Percentiles rank a stretch among this genome's conserved stretches.
Evolutionary conservation across 345 rosid species (phyloP).

Genomic region (Cardiospermum halicacabum): DNA sequence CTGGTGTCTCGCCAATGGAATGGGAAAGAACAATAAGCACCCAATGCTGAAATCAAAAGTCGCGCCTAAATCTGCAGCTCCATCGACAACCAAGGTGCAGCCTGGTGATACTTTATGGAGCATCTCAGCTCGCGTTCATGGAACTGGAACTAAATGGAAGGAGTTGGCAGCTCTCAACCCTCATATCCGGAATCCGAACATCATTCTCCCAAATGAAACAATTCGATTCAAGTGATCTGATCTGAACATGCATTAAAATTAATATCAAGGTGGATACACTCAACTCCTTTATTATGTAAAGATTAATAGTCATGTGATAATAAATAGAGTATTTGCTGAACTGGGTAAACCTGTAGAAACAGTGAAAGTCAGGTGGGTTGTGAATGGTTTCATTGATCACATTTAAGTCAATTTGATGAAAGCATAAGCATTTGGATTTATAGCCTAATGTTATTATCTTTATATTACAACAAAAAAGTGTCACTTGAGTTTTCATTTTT

Average conservation of each 20-base stretch:
- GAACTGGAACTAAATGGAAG: constrained; percentile 66
- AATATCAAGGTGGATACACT: not conserved
- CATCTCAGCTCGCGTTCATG: constrained; percentile 54
- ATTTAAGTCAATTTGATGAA: no score
- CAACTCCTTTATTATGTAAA: not conserved
- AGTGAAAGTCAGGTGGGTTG: no score
- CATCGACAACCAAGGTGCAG: constrained; percentile 37
- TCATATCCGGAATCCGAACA: constrained; percentile 54
- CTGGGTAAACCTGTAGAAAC: not conserved
- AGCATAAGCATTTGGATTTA: no score
- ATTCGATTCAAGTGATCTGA: constrained; percentile 30
- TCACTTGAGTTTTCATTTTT: not conserved
- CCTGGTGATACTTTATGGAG: constrained; percentile 82
- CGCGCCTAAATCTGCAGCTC: constrained; percentile 32
- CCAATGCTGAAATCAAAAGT: constrained; percentile 50
- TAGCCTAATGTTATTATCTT: not conserved
- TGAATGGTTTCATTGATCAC: no score
- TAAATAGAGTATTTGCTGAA: not conserved
- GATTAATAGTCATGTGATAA: not conserved
- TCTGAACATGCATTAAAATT: constrained; percentile 10
- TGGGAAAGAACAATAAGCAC: constrained; percentile 81
- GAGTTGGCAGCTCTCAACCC: constrained; percentile 42
- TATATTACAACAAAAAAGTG: not conserved
- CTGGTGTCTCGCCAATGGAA: constrained; percentile 88
- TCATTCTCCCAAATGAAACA: constrained; percentile 37